Evolutionary conservation across 208 protist genomes (phyloP), one percentile per base, ranked within the genome.

Genomic region (Leishmania tropica): DNA sequence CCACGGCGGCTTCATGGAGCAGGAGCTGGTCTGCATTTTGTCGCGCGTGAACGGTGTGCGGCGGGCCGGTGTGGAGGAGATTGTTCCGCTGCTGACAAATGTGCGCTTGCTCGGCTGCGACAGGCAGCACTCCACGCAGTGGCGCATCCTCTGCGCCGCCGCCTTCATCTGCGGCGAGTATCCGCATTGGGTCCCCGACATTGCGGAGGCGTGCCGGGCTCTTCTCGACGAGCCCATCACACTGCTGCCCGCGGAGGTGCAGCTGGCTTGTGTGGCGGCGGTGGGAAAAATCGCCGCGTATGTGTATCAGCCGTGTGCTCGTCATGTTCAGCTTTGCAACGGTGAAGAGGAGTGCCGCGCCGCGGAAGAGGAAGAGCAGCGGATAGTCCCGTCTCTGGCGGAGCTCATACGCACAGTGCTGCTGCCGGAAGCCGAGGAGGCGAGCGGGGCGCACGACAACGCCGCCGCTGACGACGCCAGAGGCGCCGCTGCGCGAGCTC

Each of bases 141-240:
- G 90, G 88, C 75, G 85, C 42, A 84, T 97, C 7, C 87, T 99
- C 10, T 89, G 95, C 62, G 97, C 98, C 3, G 96, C 97, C 0
- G 97, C 97, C 24, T 99, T 98, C 80, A 91, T 97, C 6, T 95
- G 97, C 65, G 98, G 98, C 31, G 98, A 99, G 88, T 99, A 98
- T 84, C 87, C 93, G 3, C 89, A 97, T 76, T 95, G 92, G 89
- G 45, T 98, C 24, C 76, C 85, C 1, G 83, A 96, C 82, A 90
- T 92, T 76, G 65, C 64, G 28, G 80, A 75, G 19, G 89, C 89
- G 45, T 93, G 93, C 74, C 35, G 77, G 58, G 75, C 75, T 13
- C 86, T 97, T 60, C 82, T 97, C 51, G 72, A 54, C 74, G 86
- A 87, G 64, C 62, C 75, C 51, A 83, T 89, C 79, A 84, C 89